These are phyloP conservation scores for Cordyceps farinosa DNA, from an alignment of 2,329 filamentous ascomycete species.

Conservation along the genomic window DNA sequence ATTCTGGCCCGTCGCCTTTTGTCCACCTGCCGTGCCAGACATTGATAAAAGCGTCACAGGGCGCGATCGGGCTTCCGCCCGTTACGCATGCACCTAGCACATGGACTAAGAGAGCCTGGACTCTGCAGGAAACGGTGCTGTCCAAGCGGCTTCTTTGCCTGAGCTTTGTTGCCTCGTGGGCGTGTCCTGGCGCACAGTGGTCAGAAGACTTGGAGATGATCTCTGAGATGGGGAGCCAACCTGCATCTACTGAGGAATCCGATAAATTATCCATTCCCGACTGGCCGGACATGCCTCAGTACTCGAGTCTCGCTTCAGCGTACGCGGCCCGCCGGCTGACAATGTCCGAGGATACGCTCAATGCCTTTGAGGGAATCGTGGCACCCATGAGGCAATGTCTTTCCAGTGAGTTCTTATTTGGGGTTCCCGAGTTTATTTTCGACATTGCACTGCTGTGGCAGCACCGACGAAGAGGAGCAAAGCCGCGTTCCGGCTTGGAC, in stretches of 20 bases:
- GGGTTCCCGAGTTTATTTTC: constrained; percentile 14
- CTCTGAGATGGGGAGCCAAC: constrained; percentile 5
- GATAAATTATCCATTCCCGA: constrained; percentile 2
- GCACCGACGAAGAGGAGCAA: constrained; percentile 12
- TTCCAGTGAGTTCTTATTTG: constrained; percentile 5
- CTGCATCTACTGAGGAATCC: background rate
- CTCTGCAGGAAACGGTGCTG: constrained; percentile 17
- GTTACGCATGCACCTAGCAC: background rate
- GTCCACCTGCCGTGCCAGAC: constrained; percentile 10
- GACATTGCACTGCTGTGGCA: constrained; percentile 16
- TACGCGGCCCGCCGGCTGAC: constrained; percentile 15
- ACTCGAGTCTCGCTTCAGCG: constrained; percentile 1
- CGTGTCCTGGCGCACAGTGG: constrained; percentile 16
- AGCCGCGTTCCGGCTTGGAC: background rate
- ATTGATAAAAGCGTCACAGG: constrained; percentile 5
- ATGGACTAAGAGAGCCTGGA: constrained; percentile 17
- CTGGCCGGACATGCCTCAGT: constrained; percentile 11
- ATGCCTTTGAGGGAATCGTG: constrained; percentile 17
- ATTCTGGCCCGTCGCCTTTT: background rate
- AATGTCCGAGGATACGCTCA: constrained; percentile 10
- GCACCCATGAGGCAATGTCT: constrained; percentile 16
- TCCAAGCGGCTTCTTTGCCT: constrained; percentile 14
- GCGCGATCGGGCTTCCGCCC: background rate
- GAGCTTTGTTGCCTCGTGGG: constrained; percentile 10
- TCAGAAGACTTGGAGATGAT: constrained; percentile 12